Percentiles rank a stretch among this genome's conserved stretches.
phyloP scores from a whole-genome alignment of 2,329 filamentous ascomycete genomes.

The Phaeosphaeriaceae sp. region DNA sequence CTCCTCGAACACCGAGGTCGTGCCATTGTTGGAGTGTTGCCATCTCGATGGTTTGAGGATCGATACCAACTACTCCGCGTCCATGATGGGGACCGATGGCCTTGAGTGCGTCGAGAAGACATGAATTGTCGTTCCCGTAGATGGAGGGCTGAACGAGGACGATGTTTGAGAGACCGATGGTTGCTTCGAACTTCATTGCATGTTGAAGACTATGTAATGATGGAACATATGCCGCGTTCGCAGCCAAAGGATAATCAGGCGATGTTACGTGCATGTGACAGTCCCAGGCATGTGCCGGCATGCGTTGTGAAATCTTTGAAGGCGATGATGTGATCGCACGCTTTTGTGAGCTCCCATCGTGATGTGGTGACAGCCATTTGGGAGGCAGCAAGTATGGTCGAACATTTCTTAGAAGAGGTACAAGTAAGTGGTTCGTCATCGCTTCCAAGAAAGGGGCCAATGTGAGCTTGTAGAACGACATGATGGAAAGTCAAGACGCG shows the following conservation, averaged over 20 bases:
- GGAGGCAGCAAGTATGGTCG: constrained; percentile 6
- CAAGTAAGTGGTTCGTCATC: constrained; percentile 8
- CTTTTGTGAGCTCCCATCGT: not conserved
- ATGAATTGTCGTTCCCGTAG: constrained; percentile 68
- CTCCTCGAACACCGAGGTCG: constrained; percentile 64
- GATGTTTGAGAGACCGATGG: constrained; percentile 62
- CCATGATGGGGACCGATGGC: constrained; percentile 59
- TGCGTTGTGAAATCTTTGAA: constrained; percentile 18
- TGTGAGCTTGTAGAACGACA: constrained; percentile 5
- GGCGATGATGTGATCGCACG: not conserved
- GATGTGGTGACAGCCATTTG: constrained; percentile 3
- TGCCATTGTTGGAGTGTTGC: constrained; percentile 61
- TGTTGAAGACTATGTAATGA: constrained; percentile 59
- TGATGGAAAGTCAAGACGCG: not conserved
- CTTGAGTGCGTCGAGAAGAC: constrained; percentile 63
- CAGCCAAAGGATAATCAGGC: constrained; percentile 59
- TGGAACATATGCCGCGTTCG: constrained; percentile 62
- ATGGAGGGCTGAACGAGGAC: constrained; percentile 68
- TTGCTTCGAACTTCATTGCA: constrained; percentile 60
- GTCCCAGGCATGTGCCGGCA: constrained; percentile 63
- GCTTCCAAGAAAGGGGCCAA: not conserved
- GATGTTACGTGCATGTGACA: constrained; percentile 71
- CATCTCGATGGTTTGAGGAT: constrained; percentile 52
- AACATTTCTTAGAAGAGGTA: constrained; percentile 11
- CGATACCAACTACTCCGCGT: constrained; percentile 65